Evolutionary conservation across 2,329 filamentous ascomycete genomes (phyloP), one percentile per base, ranked within the genome.

Genomic region (Colletotrichum sp.): DNA sequence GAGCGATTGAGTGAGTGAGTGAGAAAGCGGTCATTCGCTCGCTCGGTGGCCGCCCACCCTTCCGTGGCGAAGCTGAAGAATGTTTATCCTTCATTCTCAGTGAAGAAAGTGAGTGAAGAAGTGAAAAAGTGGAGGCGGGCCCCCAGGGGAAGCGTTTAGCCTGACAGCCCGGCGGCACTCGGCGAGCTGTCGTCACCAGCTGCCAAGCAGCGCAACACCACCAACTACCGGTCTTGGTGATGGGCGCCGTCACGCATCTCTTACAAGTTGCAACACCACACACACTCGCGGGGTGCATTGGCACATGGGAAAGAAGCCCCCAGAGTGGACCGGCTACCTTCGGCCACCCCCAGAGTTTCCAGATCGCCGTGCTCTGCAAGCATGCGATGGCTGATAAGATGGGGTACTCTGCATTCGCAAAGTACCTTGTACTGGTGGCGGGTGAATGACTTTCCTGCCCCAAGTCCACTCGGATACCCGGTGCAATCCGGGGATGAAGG

Each of bases 391-490:
- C 69, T 21, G 39, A 68, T 67, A 57, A 68, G 72, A 72, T 55
- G 70, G 64, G 44, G 21, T 55, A n/a, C 39, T 12, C 39, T 49
- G 39, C 18, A n/a, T n/a, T 7, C 39, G 39, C 39, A 49, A 49
- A 49, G 39, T 49, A 49, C 39, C 16, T 49, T n/a, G 39, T 49
- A 49, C 39, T 28, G n/a, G 32, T 24, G 70, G 70, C 74, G 74
- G 74, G 65, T 73, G 74, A 76, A 76, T 76, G 74, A 55, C 57
- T 76, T 76, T 44, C 69, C 63, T 66, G 24, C 55, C 69, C 57
- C 36, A 55, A 70, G 30, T 28, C 64, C 57, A n/a, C 63, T 76
- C 30, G 57, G 65, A 15, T 8, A 24, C 60, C 64, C 34, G 44
- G 28, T 64, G 70, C 30, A 68, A 60, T 62, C 64, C 70, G 34